Percentiles rank a stretch among this genome's conserved stretches.
Evolutionary conservation across 2,329 filamentous ascomycete genomes (phyloP).

Genomic region (Corinectria fuckeliana): DNA sequence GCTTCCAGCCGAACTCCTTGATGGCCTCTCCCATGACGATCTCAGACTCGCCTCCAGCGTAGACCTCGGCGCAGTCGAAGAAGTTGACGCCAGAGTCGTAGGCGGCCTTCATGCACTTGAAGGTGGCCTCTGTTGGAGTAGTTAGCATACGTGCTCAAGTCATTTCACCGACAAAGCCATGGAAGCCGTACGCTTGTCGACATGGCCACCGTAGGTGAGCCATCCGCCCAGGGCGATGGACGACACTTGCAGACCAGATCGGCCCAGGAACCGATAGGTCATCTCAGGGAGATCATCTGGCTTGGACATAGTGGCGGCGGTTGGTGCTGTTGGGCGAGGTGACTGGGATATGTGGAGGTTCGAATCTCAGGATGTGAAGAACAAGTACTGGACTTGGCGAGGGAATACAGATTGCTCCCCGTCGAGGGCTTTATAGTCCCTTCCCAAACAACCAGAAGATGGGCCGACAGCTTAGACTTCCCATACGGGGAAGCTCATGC

Average conservation of each 20-base stretch:
- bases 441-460: background rate
- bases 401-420: background rate
- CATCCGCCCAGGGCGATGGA: slow-evolving; percentile 74
- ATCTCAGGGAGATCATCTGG: slow-evolving; percentile 58
- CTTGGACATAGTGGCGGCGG: slow-evolving; percentile 43
- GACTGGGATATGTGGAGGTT: background rate
- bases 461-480: background rate
- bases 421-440: slow-evolving; percentile 14
- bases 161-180: background rate
- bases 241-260: slow-evolving; percentile 76
- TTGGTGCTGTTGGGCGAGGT: background rate
- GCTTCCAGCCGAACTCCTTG: slow-evolving; percentile 65
- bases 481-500: slow-evolving; percentile 16
- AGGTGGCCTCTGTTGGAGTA: slow-evolving; percentile 48
- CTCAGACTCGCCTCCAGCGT: slow-evolving; percentile 66
- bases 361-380: background rate
- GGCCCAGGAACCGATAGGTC: slow-evolving; percentile 75
- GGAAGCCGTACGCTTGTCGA: slow-evolving; percentile 63
- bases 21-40: slow-evolving; percentile 67
- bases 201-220: slow-evolving; percentile 78
- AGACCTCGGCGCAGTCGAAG: slow-evolving; percentile 66
- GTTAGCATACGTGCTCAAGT: slow-evolving; percentile 7
- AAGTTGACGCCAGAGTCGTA: slow-evolving; percentile 68
- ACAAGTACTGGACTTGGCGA: background rate
- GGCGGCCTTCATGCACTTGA: slow-evolving; percentile 66